Percentiles rank a stretch among this genome's conserved stretches.
Conservation (phyloP, 192 early-diverging fungal genomes). For the Backusella tuberculispora region DNA sequence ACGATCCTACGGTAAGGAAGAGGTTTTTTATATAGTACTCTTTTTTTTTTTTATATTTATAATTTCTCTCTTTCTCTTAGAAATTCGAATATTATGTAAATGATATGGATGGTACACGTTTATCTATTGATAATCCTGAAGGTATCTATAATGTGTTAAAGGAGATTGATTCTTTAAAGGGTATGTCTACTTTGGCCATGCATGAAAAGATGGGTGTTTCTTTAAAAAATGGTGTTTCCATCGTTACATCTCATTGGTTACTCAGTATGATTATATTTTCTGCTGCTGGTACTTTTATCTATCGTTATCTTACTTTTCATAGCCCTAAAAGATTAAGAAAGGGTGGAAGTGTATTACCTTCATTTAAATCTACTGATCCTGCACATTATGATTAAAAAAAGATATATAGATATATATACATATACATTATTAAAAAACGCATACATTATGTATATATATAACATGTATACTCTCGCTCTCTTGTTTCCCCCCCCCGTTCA, state of each 20-base stretch:
- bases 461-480: too few species aligned
- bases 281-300: not conserved
- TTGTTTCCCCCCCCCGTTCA: too few species aligned
- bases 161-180: not conserved
- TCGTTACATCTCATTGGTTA: not conserved
- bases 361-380: not conserved
- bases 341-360: conserved; percentile 6
- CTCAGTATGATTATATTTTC: not conserved
- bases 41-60: not conserved
- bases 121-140: not conserved
- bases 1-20: conserved; percentile 25
- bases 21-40: too few species aligned
- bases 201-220: not conserved
- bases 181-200: not conserved
- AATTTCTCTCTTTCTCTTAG: not conserved
- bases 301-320: conserved; percentile 18
- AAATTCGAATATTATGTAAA: conserved; percentile 8
- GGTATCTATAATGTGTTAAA: not conserved
- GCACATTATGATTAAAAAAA: conserved; percentile 19
- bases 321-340: not conserved
- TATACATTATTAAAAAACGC: not conserved
- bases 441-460: too few species aligned
- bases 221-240: not conserved
- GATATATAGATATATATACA: not conserved
- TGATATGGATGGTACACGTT: not conserved